Conservation (phyloP, 129 eudicot species). For the Saposhnikovia divaricata region DNA sequence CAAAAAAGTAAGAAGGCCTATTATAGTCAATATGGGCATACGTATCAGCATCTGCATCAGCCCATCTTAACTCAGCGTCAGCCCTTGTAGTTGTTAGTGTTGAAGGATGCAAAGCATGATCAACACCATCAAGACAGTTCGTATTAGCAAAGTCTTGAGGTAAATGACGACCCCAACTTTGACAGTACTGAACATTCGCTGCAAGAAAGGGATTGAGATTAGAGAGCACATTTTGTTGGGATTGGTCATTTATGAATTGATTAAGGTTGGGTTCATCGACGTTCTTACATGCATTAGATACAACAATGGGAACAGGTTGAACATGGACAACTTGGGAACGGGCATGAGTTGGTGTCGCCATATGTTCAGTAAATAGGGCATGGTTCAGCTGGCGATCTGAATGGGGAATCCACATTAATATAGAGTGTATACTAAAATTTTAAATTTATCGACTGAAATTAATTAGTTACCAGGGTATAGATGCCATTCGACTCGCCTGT, state of each 20-base stretch:
- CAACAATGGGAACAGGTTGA: conserved; percentile 20
- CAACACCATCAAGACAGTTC: conserved; percentile 7
- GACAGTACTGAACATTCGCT: conserved; percentile 19
- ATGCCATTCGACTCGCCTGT: conserved; percentile 35
- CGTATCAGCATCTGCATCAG: no score
- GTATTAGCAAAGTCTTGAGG: conserved; percentile 28
- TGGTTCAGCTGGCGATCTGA: conserved; percentile 17
- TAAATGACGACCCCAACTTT: conserved; percentile 37
- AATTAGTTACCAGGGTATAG: conserved; percentile 28
- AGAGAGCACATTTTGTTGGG: neutral
- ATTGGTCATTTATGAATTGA: conserved; percentile 27
- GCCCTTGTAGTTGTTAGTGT: no score
- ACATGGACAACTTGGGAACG: conserved; percentile 25
- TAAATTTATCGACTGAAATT: neutral
- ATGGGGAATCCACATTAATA: conserved; percentile 10
- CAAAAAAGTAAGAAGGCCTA: neutral
- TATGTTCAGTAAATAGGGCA: conserved; percentile 23
- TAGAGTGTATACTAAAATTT: neutral
- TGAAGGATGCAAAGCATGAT: no score
- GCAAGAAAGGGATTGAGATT: conserved; percentile 7
- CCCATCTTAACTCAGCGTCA: no score
- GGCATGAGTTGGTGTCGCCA: neutral
- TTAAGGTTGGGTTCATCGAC: conserved; percentile 22
- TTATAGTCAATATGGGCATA: neutral
- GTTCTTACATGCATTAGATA: conserved; percentile 21